phyloP scores from a whole-genome alignment of 2,329 filamentous ascomycete species.

The Colletotrichum ledebouriae region DNA sequence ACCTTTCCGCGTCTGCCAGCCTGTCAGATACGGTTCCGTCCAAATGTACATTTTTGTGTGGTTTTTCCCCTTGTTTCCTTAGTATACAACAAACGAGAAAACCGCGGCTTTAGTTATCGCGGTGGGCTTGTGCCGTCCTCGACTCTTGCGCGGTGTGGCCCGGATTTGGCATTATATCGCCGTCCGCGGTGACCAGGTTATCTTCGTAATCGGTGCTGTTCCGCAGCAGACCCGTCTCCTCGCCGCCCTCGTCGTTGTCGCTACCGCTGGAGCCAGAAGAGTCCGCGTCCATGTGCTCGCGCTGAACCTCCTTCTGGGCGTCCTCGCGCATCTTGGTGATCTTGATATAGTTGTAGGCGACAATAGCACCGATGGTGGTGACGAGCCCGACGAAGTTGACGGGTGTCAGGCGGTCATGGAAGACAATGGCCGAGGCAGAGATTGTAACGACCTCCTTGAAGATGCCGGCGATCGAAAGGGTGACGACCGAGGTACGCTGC shows the following conservation, averaged over 20 bases:
- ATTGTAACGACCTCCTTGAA: conserved; percentile 99
- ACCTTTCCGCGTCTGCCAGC: conserved; percentile 20
- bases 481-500: conserved; percentile 95
- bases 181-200: conserved; percentile 56
- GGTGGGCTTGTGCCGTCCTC: conserved; percentile 40
- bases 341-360: conserved; percentile 94
- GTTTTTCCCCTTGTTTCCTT: not conserved
- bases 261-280: conserved; percentile 54
- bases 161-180: conserved; percentile 55
- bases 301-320: conserved; percentile 68
- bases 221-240: conserved; percentile 62
- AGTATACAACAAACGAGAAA: conserved; percentile 40
- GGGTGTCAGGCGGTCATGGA: conserved; percentile 87
- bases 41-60: conserved; percentile 22
- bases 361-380: conserved; percentile 90
- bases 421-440: conserved; percentile 86
- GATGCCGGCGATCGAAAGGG: conserved; percentile 94
- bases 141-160: conserved; percentile 45
- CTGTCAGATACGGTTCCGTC: conserved; percentile 13
- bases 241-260: conserved; percentile 59
- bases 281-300: conserved; percentile 52
- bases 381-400: conserved; percentile 90
- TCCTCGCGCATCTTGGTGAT: conserved; percentile 89
- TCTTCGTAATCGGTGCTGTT: conserved; percentile 55
- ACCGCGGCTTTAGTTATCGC: conserved; percentile 41